Evolutionary conservation across 371 early-diverging fungal species (phyloP), one percentile per base, ranked within the genome.

Genomic region (Mortierella polycephala): DNA sequence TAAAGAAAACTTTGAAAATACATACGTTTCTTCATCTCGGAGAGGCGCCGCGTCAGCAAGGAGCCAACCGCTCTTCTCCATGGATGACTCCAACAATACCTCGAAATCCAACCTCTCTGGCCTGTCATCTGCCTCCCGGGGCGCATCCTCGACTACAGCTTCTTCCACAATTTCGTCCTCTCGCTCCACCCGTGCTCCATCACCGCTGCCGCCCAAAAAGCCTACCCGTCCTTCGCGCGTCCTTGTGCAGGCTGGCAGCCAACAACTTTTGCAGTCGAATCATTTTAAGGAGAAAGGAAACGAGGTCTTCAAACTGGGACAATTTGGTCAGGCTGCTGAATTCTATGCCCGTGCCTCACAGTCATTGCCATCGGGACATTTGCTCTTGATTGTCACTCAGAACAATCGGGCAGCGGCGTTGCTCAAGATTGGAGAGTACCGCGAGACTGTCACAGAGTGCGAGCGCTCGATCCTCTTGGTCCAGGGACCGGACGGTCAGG

Each of bases 381-480:
- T 87, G 5, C 82, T 88, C 23, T 69, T 91, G n/a, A 84, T 92
- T 7, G 59, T 91, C 0, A 73, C 96, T 16, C 86, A 82, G 76
- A 96, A 96, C 82, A 98, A 98, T 82, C 92, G 97, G n/a, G 96
- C 98, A 0, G 90, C 93, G 0, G 88, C 94, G 0, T 80, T 89
- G 6, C 81, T 94, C 47, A 97, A 98, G 83, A 92, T 85, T n/a
- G 97, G 96, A 20, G 91, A 95, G 55, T 91, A 94, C 76, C 85
- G 86, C 21, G 89, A 87, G 13, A 88, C 85, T n/a, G 69, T 93
- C 1, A 79, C 81, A 6, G 95, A 95, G 62, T 92, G 93, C 66
- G 83, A 83, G n/a, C 40, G 60, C 11, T 84, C 83, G 0, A 68
- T 91, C 42, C 68, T 65, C 16, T 73, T 91, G 62, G 81, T 86